Base-by-base conservation (phyloP, 1,139 yeast species). In the Meyerozyma sp. region DNA sequence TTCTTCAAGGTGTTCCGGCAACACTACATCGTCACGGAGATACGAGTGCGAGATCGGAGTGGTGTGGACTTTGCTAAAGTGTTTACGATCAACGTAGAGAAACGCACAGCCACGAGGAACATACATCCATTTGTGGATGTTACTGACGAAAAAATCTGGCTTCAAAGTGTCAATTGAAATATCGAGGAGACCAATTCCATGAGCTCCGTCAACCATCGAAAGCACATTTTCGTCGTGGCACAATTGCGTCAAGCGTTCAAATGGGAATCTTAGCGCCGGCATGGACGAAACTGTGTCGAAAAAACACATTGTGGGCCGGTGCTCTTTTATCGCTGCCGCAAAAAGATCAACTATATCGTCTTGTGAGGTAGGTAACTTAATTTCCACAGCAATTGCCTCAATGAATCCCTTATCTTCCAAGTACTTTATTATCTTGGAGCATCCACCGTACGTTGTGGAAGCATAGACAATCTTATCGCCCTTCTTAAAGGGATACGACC, bases 401-500 rank as follows among this genome's bases (percentile, higher is more conserved):
- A 82, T 54, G 0, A 77, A 83, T 29, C 58, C 46, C 32, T 65
- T 56, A 18, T 71, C 66, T 30, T 62, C 59, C 46, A 82, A 55
- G 51, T 73, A 81, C 47, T 62, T 56, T 28, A 83, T 67, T 0
- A 82, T 77, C 47, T 82, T 78, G 5, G 63, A 65, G 55, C 85
- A 79, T 1, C 86, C 75, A 2, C 73, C 79, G 54, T 82, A 84
- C 2, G 78, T 71, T n/a, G 84, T 75, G 35, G 72, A 66, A 42
- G 74, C 71, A 32, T 75, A 58, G 14, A 81, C 63, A 21, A 83
- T 63, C 42, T 66, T 73, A 53, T 84, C 90, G 13, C 81, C 82
- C 42, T 68, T 63, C 8, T 62, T 43, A 54, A 81, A 78, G 2
- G 78, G 77, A 40, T 63, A 67, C 35, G 84, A 76, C 49, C 88